phyloP scores from a whole-genome alignment of 2,329 filamentous ascomycete species.

The Massarina eburnea region DNA sequence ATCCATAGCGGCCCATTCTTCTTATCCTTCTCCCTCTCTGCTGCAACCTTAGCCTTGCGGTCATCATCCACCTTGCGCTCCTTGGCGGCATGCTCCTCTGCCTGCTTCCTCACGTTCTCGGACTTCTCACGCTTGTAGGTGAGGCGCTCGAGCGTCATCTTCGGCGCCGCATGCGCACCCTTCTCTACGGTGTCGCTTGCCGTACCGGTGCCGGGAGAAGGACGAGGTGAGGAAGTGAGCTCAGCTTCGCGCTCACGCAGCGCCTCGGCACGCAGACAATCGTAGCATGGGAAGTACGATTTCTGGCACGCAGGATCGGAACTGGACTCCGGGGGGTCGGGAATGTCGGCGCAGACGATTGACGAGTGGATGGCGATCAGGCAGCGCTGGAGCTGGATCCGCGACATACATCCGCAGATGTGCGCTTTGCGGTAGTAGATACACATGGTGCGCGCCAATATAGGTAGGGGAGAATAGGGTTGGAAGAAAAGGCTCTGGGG shows the following conservation, averaged over 20 bases:
- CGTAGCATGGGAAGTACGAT: conserved; percentile 15
- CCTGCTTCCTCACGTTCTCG: neutral
- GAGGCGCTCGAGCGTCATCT: neutral
- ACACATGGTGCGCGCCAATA: too few relatives aligned
- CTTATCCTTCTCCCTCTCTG: neutral
- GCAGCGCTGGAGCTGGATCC: neutral
- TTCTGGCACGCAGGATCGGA: neutral
- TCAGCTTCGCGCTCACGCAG: neutral
- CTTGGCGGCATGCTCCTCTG: neutral
- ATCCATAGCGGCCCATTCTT: conserved; percentile 1
- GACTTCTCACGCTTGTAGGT: neutral
- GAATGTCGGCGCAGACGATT: neutral
- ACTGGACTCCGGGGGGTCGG: neutral
- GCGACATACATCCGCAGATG: conserved; percentile 4
- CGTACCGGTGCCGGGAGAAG: neutral
- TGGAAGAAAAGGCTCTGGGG: too few relatives aligned
- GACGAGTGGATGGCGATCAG: neutral
- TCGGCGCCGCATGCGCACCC: neutral
- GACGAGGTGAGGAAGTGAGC: neutral
- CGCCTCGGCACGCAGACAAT: conserved; percentile 10
- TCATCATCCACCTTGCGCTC: neutral
- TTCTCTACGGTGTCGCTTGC: neutral
- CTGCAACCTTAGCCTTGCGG: neutral
- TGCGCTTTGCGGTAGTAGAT: conserved; percentile 1
- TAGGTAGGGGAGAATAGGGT: too few relatives aligned